phyloP scores from a whole-genome alignment of 495 filamentous ascomycete species.

The Hypoxylon cercidicola region DNA sequence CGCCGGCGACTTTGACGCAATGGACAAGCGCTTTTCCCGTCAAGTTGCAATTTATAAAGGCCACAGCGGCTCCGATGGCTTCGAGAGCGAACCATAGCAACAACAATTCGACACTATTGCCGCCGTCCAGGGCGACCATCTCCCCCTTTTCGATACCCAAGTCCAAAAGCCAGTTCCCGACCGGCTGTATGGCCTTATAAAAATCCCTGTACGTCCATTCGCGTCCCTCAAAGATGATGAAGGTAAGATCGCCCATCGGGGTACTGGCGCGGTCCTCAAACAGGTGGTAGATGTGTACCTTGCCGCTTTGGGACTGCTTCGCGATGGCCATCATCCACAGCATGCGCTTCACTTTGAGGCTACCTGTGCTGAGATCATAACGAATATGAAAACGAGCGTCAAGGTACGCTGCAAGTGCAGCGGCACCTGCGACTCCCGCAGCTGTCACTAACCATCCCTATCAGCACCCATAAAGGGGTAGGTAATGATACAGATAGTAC shows the following conservation, averaged over 20 bases:
- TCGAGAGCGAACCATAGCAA: conserved; percentile 60
- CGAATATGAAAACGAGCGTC: conserved; percentile 41
- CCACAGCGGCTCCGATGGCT: conserved; percentile 54
- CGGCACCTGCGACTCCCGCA: conserved; percentile 28
- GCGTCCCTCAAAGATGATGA: conserved; percentile 51
- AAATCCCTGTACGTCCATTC: conserved; percentile 50
- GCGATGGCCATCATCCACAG: conserved; percentile 22
- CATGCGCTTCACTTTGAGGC: conserved; percentile 7
- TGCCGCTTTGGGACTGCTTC: conserved; percentile 24
- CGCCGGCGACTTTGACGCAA: conserved; percentile 47
- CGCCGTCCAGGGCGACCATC: conserved; percentile 51
- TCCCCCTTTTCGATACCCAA: conserved; percentile 51
- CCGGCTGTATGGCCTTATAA: conserved; percentile 40
- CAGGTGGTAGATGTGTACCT: conserved; percentile 43
- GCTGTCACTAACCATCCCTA: conserved; percentile 10
- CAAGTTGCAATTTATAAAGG: conserved; percentile 57
- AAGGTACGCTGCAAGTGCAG: conserved; percentile 29
- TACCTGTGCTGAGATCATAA: conserved; percentile 42
- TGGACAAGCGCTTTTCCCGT: conserved; percentile 47
- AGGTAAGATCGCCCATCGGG: conserved; percentile 38
- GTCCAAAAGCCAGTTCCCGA: conserved; percentile 54
- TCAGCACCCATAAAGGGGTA: neutral
- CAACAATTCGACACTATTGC: conserved; percentile 52
- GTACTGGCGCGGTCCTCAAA: conserved; percentile 47
- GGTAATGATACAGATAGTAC: neutral